Evolutionary conservation across 768 basidiomycete species (phyloP), one percentile per base, ranked within the genome.

Genomic region (Psilocybe tampanensis): DNA sequence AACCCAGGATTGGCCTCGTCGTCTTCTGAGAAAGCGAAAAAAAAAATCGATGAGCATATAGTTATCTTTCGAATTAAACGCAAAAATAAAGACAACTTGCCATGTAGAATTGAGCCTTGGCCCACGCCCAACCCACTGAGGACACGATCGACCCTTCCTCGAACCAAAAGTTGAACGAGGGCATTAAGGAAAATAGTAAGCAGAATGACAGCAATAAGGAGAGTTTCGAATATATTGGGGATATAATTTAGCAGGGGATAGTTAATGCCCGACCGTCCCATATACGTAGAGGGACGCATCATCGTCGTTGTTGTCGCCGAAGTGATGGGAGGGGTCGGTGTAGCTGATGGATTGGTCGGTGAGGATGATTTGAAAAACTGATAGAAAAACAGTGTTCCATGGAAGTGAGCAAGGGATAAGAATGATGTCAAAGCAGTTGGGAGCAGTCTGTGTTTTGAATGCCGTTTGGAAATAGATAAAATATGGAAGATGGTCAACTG

Each of bases 191-290:
- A 68, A 47, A 86, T 70, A 7, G 90, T 87, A 41, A 89, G 72
- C 5, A 82, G 44, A 11, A 86, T 88, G 41, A 85, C 77, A 21
- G 68, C 67, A 26, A 89, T 62, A 36, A 92, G 79, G 47, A 81
- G 47, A 1, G 88, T 81, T 68, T 92, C 90, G 55, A 92, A 84
- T 53, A 88, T 70, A 69, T 85, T 88, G 3, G 89, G 88, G 54
- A 91, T 78, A 59, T 88, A 89, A 65, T 88, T 90, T 54, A 91
- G 80, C 12, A 90, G 76, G 0, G 90, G 90, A 64, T 90, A 90
- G 12, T 59, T 68, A n/a, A 62, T 41, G 15, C 57, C 39, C 17
- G 44, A 26, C 8, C 42, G 47, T 33, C 54, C 45, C 8, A 48
- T 48, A 44, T 47, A 58, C 6, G 54, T 26, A 8, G 33, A 58